Evolutionary conservation across 495 filamentous ascomycete genomes (phyloP), one percentile per base, ranked within the genome.

Genomic region (Aspergillus campestris): DNA sequence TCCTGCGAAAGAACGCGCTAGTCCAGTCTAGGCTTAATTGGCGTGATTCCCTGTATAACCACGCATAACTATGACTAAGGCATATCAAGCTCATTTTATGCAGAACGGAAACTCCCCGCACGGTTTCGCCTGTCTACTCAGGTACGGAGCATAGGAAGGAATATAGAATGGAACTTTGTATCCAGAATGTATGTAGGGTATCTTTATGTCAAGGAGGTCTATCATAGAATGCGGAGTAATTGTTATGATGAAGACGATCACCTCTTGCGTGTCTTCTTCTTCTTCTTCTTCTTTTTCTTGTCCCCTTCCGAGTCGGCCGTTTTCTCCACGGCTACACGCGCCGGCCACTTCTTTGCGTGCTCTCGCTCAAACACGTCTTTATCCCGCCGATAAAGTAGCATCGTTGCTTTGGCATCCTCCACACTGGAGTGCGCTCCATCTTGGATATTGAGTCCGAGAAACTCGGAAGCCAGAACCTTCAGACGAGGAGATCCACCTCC

Each of bases 391-490:
- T 94, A 96, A 37, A 97, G 64, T 37, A 86, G 67, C 88, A 98
- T 95, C 6, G 87, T 80, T 24, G 84, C 88, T 53, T 87, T 66
- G 2, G 92, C 91, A 73, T 98, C 92, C 67, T 95, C 89, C 37
- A 95, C 74, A 64, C 76, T 85, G 47, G 61, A 81, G 69, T 87
- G 84, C 40, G 75, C 71, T 8, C 88, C 88, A 3, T 60, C 69
- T 58, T 96, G 90, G 38, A 97, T 94, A 43, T 88, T 86, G 15
- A 94, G 61, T 0, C 87, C 88, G 15, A 96, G 61, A 24, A 94
- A 67, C 61, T 91, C 81, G 51, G 77, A 75, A 8, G 86, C 87
- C 49, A 97, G 62, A 45, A 80, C 75, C 58, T 82, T 81, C 56
- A 98, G 56, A 34, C 77, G 74, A 3, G 92, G 94, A 38, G 89